A percentile compares a stretch with the other conserved stretches of the same genome.
Conservation (phyloP, 179 eudicot genomes). For the Pouteria campechiana region DNA sequence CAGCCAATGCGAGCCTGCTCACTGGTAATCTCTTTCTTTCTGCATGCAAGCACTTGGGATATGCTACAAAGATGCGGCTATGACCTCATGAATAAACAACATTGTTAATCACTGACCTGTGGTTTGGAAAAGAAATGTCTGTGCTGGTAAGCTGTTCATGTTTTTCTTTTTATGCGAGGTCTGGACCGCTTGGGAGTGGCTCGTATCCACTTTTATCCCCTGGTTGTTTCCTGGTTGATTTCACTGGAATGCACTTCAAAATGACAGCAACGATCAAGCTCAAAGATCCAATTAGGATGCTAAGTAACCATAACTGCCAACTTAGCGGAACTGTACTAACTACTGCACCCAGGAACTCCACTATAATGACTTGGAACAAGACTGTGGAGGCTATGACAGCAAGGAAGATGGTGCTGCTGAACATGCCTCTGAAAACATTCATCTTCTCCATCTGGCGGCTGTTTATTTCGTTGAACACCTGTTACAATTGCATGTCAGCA, state of each 20-base stretch:
- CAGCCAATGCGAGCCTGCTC: too few relatives aligned
- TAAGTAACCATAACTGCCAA: conserved; percentile 39
- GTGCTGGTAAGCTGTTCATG: background rate
- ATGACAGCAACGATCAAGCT: conserved; percentile 44
- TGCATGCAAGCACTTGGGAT: too few relatives aligned
- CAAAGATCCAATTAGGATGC: conserved; percentile 45
- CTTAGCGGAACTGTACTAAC: conserved; percentile 57
- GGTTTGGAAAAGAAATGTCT: conserved; percentile 4
- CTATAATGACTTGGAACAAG: conserved; percentile 56
- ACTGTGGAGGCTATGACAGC: conserved; percentile 38
- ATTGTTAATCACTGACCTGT: too few relatives aligned
- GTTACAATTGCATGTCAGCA: background rate
- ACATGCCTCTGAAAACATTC: conserved; percentile 51
- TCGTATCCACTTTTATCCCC: conserved; percentile 56
- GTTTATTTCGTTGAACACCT: conserved; percentile 87
- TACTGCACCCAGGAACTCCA: conserved; percentile 55
- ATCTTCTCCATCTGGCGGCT: conserved; percentile 91
- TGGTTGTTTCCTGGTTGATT: conserved; percentile 13
- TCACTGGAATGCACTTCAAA: conserved; percentile 55
- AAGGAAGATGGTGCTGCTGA: conserved; percentile 57
- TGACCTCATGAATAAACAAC: too few relatives aligned
- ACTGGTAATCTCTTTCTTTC: too few relatives aligned
- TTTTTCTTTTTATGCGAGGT: conserved; percentile 25
- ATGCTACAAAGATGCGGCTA: too few relatives aligned
- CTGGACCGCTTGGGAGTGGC: conserved; percentile 64